These are phyloP conservation scores for Conticribra guillardii DNA, from an alignment of 108 stramenopile genomes.

Conservation along the genomic window DNA sequence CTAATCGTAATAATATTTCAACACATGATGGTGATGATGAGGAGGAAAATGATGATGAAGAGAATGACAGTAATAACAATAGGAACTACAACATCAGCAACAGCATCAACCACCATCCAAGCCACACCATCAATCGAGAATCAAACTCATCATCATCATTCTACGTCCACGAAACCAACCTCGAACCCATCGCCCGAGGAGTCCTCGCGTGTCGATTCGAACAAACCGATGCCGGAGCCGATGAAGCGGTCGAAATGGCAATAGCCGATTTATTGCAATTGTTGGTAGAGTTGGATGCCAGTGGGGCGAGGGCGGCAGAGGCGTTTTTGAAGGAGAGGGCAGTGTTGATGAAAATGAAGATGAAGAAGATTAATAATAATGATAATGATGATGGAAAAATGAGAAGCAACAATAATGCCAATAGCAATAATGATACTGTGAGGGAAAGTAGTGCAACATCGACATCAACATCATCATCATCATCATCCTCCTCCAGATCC, in stretches of 20 bases:
- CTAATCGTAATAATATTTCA: neutral
- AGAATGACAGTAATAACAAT: no score
- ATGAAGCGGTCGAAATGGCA: constrained; percentile 93
- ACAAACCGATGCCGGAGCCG: constrained; percentile 89
- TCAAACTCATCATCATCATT: no score
- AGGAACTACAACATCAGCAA: neutral
- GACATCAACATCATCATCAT: neutral
- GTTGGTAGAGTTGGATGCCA: constrained; percentile 55
- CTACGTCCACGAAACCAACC: constrained; percentile 16
- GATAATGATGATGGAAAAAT: neutral
- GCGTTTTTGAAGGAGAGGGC: constrained; percentile 27
- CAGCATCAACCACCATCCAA: neutral
- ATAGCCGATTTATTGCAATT: constrained; percentile 82
- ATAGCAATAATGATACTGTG: neutral
- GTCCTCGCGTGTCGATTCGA: constrained; percentile 85
- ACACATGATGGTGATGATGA: no score
- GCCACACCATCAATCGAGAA: no score
- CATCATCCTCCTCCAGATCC: neutral
- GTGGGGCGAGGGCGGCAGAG: constrained; percentile 47
- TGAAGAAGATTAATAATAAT: neutral
- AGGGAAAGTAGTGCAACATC: neutral
- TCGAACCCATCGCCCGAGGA: constrained; percentile 53
- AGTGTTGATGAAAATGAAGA: constrained; percentile 4
- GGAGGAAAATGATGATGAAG: no score
- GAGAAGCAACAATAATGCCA: neutral